Base-by-base conservation (phyloP, 768 basidiomycete genomes). In the Tulasnella sp. region DNA sequence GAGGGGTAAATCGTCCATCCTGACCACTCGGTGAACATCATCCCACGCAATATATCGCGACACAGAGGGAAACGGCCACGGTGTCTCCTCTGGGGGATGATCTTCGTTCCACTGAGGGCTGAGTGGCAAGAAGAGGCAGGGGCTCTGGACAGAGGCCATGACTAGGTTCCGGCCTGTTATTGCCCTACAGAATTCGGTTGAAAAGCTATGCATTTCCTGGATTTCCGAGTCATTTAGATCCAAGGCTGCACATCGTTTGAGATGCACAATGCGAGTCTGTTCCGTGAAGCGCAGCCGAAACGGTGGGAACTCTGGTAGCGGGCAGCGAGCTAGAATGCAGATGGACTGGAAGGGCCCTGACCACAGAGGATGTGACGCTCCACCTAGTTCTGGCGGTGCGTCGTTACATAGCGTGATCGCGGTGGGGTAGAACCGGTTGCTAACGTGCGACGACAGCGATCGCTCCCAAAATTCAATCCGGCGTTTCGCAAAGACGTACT, bases 121-220 rank as follows among this genome's bases (percentile, higher is more conserved):
- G 54, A 95, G 86, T 8, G 95, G 93, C 16, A 92, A 91, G 82
- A 94, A 86, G 83, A 94, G 90, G 83, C 92, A 95, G 22, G 89
- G 85, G 87, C 92, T 90, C 24, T 89, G 85, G 64, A 90, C 89
- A 75, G 88, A 77, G 11, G 87, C 76, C 84, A 92, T 92, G n/a
- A 86, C 85, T 46, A 93, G 88, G 1, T 92, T 89, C 83, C 94
- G 95, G 86, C 94, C 95, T 82, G 89, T 86, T 16, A 93, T 86
- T 11, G 90, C 86, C 76, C 92, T 90, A 82, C 88, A 91, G 24
- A 94, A 77, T 79, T 93, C 89, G 24, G 91, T 79, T 2, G 94
- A 94, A 84, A 93, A 96, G 20, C 85, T 84, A 82, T 91, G 88
- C 31, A 95, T 85, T 14, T 87, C 83, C 16, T 88, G 83, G 48